Evolutionary conservation across 495 filamentous ascomycete species (phyloP), one percentile per base, ranked within the genome.

Genomic region (Rusavskia elegans): DNA sequence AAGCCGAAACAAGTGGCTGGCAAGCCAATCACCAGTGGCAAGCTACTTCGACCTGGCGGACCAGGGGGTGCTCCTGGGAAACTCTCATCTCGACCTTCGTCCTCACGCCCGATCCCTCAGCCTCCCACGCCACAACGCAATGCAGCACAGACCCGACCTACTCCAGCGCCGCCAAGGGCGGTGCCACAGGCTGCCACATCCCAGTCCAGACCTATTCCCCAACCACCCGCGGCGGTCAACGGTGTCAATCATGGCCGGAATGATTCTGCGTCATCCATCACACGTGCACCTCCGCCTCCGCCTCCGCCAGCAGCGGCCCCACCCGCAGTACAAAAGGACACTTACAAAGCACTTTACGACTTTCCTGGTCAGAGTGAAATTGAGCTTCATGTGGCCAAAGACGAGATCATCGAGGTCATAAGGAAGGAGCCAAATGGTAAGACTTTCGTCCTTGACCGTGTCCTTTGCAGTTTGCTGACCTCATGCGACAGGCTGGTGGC

Each of bases 391-490:
- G 71, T 99, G 25, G 74, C 64, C 51, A 77, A 80, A 39, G 88
- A 82, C 50, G 84, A 96, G 55, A 67, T 94, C 27, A 75, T 99
- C 38, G 78, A 89, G 62, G 79, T 97, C 55, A 72, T 93, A 11
- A 82, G 85, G 53, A 95, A 95, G 65, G 90, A 95, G 68, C 72
- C 67, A 58, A 95, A 96, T 60, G 92, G 92, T 95, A 77, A 64
- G 83, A 68, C 53, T 16, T 11, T 19, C 23, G 11, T 21, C 49
- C 21, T 54, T 49, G 40, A 27, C 17, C 49, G 48, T 37, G 49
- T 51, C 17, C 5, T 41, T 10, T 50, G 10, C 23, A 17, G 4
- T 45, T 20, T 55, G 55, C 60, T 70, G 59, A 70, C 53, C 20
- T 14, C 35, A 32, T 55, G 23, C 60, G 42, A 29, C 41, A 95